Evolutionary conservation across 2,329 filamentous ascomycete genomes (phyloP).

Genomic region (Ciborinia camelliae): DNA sequence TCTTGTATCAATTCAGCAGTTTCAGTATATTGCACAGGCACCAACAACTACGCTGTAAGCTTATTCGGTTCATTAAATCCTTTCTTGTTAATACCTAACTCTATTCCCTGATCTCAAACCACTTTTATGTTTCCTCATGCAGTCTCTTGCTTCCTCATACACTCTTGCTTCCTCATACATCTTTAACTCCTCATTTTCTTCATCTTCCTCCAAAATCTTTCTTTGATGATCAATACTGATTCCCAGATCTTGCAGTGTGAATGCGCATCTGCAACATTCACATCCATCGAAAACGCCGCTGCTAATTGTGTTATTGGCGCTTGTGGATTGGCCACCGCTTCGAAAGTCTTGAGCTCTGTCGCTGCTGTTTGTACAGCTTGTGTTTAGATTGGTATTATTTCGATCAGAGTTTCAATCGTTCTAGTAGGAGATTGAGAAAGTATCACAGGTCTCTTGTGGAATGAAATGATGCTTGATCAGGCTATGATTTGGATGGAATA

Average conservation of each 20-base stretch:
- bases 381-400: neutral
- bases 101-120: too few species aligned
- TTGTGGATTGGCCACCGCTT: neutral
- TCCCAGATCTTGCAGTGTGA: too few species aligned
- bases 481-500: neutral
- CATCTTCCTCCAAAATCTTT: too few species aligned
- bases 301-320: neutral
- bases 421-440: neutral
- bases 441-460: neutral
- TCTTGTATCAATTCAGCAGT: neutral
- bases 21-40: neutral
- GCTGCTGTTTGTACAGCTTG: conserved; percentile 5
- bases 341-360: neutral
- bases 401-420: neutral
- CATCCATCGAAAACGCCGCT: neutral
- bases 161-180: too few species aligned
- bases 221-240: too few species aligned
- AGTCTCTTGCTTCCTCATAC: too few species aligned
- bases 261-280: conserved; percentile 1
- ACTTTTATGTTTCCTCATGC: too few species aligned
- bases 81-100: too few species aligned
- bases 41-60: neutral
- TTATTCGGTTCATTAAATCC: too few species aligned
- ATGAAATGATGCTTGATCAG: neutral
- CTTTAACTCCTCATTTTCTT: too few species aligned